Conservation (phyloP, 2,329 filamentous ascomycete genomes). For the Ophiosphaerella herpotricha region DNA sequence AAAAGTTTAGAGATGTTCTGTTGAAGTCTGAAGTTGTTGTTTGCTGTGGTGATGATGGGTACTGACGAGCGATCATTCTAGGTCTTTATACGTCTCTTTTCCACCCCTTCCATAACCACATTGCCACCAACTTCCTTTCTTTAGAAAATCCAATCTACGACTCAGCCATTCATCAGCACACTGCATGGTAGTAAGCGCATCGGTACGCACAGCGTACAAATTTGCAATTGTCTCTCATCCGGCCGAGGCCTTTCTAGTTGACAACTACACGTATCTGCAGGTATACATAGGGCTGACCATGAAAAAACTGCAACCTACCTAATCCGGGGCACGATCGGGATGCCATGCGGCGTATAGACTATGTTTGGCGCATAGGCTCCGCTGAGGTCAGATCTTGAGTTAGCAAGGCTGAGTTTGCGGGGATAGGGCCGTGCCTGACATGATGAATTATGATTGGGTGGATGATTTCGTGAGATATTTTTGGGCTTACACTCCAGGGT, state of each 20-base stretch:
- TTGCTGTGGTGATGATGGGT: background rate
- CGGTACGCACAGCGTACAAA: background rate
- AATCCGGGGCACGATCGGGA: background rate
- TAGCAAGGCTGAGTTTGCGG: background rate
- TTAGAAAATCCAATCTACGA: background rate
- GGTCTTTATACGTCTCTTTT: background rate
- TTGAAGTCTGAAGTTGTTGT: background rate
- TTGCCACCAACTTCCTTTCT: background rate
- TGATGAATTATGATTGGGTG: background rate
- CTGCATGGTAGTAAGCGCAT: background rate
- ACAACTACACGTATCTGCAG: background rate
- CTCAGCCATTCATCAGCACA: background rate
- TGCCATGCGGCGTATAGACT: background rate
- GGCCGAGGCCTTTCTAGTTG: background rate
- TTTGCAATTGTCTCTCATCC: background rate
- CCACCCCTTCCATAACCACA: background rate
- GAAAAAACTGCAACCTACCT: background rate
- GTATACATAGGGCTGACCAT: background rate
- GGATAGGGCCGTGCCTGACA: background rate
- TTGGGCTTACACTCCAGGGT: too few species aligned
- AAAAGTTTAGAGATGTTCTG: background rate
- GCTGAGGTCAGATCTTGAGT: slow-evolving; percentile 4
- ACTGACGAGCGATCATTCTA: too few species aligned
- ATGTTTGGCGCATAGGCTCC: background rate
- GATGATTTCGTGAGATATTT: too few species aligned